Evolutionary conservation across 192 early-diverging fungal species (phyloP).

Genomic region (Backusella mclennaniae): DNA sequence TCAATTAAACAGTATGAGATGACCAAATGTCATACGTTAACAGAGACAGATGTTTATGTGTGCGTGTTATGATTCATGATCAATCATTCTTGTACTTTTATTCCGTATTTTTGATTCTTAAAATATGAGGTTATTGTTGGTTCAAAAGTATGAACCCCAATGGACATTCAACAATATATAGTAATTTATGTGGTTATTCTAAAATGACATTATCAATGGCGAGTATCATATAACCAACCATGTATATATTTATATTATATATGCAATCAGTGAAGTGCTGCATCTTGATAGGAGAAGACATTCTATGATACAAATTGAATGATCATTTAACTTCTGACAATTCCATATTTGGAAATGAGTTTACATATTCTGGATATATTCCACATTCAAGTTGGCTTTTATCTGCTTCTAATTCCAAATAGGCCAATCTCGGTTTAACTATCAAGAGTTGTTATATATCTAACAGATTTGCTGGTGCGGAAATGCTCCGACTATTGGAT

Average conservation of each 20-base stretch:
- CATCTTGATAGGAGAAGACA: neutral
- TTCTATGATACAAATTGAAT: neutral
- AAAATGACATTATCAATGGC: too few species aligned
- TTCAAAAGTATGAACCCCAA: neutral
- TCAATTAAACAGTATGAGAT: neutral
- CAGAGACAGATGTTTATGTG: neutral
- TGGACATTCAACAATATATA: neutral
- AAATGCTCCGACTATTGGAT: neutral
- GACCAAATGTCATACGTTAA: neutral
- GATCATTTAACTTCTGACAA: neutral
- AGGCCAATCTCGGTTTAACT: neutral
- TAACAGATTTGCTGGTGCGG: neutral
- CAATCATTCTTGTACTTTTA: neutral
- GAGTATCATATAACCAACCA: too few species aligned
- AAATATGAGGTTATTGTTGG: neutral
- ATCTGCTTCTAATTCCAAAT: neutral
- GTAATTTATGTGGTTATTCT: neutral
- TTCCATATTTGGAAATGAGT: neutral
- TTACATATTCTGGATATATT: conserved; percentile 6
- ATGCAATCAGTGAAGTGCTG: neutral
- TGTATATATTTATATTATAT: neutral
- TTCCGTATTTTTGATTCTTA: neutral
- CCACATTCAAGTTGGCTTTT: neutral
- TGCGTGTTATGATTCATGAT: neutral
- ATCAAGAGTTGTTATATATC: neutral